Evolutionary conservation across 2,329 filamentous ascomycete species (phyloP).

Genomic region (Trichoderma sp.): DNA sequence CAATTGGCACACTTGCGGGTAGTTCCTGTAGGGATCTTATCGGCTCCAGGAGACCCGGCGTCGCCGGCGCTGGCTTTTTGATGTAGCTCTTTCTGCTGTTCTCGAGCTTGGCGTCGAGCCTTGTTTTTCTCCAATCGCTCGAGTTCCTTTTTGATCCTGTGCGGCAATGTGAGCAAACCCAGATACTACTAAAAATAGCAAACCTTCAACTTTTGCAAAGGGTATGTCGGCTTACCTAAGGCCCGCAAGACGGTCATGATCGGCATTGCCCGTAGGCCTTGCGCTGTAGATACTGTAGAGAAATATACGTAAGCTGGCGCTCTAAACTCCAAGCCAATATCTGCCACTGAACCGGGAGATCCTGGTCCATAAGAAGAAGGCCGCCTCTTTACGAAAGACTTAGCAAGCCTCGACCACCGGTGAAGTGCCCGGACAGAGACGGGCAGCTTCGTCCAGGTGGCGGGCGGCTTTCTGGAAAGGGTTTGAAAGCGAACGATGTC

Average conservation of each 20-base stretch:
- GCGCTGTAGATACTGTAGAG: slow-evolving; percentile 51
- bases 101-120: slow-evolving; percentile 83
- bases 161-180: neutral
- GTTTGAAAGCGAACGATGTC: slow-evolving; percentile 17
- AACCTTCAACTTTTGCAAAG: neutral
- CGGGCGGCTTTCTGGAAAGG: slow-evolving; percentile 18
- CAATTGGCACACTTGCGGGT: slow-evolving; percentile 97
- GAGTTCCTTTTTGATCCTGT: slow-evolving; percentile 62
- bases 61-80: slow-evolving; percentile 47
- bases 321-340: slow-evolving; percentile 39
- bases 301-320: slow-evolving; percentile 43
- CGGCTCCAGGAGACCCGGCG: slow-evolving; percentile 50
- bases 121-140: slow-evolving; percentile 87
- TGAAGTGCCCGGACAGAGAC: slow-evolving; percentile 26
- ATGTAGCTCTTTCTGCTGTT: slow-evolving; percentile 77
- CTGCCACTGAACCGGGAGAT: slow-evolving; percentile 32
- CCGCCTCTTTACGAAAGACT: slow-evolving; percentile 16
- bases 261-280: slow-evolving; percentile 51
- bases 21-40: slow-evolving; percentile 64
- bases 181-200: neutral
- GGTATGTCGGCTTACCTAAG: slow-evolving; percentile 38
- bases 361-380: slow-evolving; percentile 29
- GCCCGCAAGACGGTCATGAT: slow-evolving; percentile 51
- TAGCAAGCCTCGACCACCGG: slow-evolving; percentile 26
- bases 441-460: slow-evolving; percentile 25